A percentile compares a stretch with the other conserved stretches of the same genome.
These are phyloP conservation scores for Pichia californica DNA, from an alignment of 805 yeast genomes.

Conservation along the genomic window DNA sequence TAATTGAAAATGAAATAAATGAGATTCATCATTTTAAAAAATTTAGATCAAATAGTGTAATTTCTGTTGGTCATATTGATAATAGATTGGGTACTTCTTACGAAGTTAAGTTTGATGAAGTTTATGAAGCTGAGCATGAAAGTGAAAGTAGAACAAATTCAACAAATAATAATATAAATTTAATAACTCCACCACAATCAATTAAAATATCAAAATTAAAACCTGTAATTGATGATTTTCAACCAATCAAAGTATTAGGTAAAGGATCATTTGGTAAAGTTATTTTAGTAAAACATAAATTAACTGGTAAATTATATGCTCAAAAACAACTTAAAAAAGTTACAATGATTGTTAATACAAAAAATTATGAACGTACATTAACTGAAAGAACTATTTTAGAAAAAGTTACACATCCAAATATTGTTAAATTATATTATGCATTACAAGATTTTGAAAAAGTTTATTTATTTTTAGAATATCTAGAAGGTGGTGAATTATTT, in stretches of 20 bases:
- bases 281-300: slow-evolving; percentile 59
- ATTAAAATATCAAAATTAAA: slow-evolving; percentile 10
- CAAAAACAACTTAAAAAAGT: slow-evolving; percentile 85
- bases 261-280: slow-evolving; percentile 90
- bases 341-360: slow-evolving; percentile 52
- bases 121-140: slow-evolving; percentile 28
- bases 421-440: slow-evolving; percentile 76
- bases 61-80: slow-evolving; percentile 27
- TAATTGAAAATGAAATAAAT: slow-evolving; percentile 1
- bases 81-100: slow-evolving; percentile 42
- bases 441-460: slow-evolving; percentile 75
- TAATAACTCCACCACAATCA: too few species aligned
- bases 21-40: slow-evolving; percentile 21
- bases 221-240: slow-evolving; percentile 48
- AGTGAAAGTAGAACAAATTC: slow-evolving; percentile 20
- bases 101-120: slow-evolving; percentile 40
- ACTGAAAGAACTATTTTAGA: slow-evolving; percentile 74
- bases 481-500: slow-evolving; percentile 85
- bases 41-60: slow-evolving; percentile 25
- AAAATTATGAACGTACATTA: slow-evolving; percentile 67
- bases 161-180: background rate
- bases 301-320: slow-evolving; percentile 65
- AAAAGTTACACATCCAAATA: slow-evolving; percentile 68
- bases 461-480: slow-evolving; percentile 69
- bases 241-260: slow-evolving; percentile 71